Evolutionary conservation across 176 grass and related monocot genomes (phyloP).

Genomic region (Triticum timopheevii): DNA sequence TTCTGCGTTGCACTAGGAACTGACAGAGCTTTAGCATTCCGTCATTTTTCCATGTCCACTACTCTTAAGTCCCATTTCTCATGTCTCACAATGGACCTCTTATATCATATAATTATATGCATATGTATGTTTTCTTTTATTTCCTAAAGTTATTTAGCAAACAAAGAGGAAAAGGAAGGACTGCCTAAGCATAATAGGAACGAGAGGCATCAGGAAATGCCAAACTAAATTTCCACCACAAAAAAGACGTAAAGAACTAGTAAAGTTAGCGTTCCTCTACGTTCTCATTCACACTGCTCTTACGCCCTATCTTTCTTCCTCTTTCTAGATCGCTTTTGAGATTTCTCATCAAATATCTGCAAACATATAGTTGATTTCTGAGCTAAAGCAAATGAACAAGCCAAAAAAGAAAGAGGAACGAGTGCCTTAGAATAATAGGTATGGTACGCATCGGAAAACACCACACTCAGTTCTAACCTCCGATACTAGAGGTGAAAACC

Average conservation of each 20-base stretch:
- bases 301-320: no score
- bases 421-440: not conserved
- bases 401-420: not conserved
- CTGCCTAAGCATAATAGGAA: slow-evolving; percentile 14
- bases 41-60: not conserved
- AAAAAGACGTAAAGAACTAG: not conserved
- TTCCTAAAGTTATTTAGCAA: not conserved
- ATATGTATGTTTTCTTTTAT: not conserved
- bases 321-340: no score
- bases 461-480: not conserved
- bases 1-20: not conserved
- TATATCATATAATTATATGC: not conserved
- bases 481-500: not conserved
- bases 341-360: no score
- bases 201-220: slow-evolving; percentile 20
- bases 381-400: not conserved
- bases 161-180: slow-evolving; percentile 17
- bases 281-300: no score
- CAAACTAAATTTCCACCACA: not conserved
- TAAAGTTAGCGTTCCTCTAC: no score
- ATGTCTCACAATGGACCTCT: not conserved
- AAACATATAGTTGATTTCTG: no score
- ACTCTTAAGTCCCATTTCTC: not conserved
- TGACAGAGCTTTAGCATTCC: not conserved
- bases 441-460: not conserved